Evolutionary conservation across 495 filamentous ascomycete species (phyloP).

Genomic region (Annulohypoxylon maeteangense): DNA sequence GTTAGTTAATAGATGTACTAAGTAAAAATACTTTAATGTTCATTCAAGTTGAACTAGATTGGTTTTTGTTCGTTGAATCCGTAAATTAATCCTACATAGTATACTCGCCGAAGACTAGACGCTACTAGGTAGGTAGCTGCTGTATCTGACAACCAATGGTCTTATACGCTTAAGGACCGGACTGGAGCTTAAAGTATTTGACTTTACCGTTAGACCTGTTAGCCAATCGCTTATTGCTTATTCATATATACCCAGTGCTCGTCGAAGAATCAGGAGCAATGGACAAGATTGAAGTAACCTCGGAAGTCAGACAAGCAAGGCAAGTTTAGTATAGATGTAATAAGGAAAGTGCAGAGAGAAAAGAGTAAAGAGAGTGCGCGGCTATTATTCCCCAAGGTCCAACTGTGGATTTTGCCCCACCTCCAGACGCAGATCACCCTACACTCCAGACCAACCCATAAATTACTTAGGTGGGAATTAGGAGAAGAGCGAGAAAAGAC

Average conservation of each 20-base stretch:
- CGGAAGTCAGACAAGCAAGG: not conserved
- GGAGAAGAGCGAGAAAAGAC: not conserved
- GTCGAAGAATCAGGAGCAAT: not conserved
- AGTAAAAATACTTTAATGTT: not conserved
- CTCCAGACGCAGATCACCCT: conserved; percentile 11
- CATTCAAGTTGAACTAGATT: not conserved
- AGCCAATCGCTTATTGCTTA: not conserved
- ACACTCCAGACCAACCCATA: conserved; percentile 1
- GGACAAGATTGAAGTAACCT: not conserved
- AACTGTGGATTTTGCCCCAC: conserved; percentile 6
- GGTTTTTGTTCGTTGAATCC: not conserved
- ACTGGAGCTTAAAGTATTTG: not conserved
- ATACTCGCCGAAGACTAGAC: not conserved
- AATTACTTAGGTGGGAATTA: conserved; percentile 12
- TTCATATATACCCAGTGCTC: not conserved
- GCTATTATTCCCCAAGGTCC: conserved; percentile 9
- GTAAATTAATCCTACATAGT: not conserved
- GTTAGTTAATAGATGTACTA: not conserved
- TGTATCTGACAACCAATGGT: not conserved
- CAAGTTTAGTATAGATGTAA: no score
- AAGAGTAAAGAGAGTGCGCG: conserved; percentile 4
- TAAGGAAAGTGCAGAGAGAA: not conserved
- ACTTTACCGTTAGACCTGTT: not conserved
- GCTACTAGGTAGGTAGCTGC: no score
- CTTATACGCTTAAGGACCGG: not conserved